Base-by-base conservation (phyloP, 1,284 basidiomycete species). In the Ustilago tritici region DNA sequence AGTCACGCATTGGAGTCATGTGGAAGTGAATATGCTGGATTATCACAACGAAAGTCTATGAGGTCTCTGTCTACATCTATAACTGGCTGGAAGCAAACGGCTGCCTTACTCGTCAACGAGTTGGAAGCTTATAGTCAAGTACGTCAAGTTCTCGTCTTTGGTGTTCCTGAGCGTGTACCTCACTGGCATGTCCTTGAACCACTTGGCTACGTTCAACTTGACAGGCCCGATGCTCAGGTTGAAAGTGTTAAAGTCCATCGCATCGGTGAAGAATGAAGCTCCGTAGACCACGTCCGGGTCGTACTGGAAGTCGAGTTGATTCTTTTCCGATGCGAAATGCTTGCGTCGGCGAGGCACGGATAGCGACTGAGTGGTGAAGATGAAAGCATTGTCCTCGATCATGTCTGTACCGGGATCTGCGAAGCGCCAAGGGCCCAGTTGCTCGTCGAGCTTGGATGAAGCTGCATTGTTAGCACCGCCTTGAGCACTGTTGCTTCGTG, bases 341-440 rank as follows among this genome's bases (percentile, higher is more conserved):
- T 87, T 87, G 14, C 87, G 71, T 41, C 87, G 80, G 53, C 85
- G 80, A 0, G 87, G 80, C 4, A 87, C 85, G 4, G 83, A 68
- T 4, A 87, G 79, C 35, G 81, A 84, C 28, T 82, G 76, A 32
- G 85, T 82, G 15, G 84, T 81, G 59, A 88, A 88, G 35, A 88
- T 84, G 64, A 88, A 88, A 0, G 84, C 85, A 55, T 87, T 87
- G 80, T 87, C 87, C 72, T 88, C 87, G 41, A 87, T 78, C 65
- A 86, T 84, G 67, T 88, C 87, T 4, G 84, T 79, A 1, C 75
- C 77, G 5, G 85, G 84, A 56, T 87, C 85, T 1, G 78, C 69
- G 57, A 87, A 88, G 43, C 87, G 82, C 86, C 85, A 88, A 0
- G 87, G 85, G 8, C 87, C 87, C 0, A 87, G 71, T 72, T 81